Conservation (phyloP, 768 basidiomycete genomes). For the Hygrophorus russula region DNA sequence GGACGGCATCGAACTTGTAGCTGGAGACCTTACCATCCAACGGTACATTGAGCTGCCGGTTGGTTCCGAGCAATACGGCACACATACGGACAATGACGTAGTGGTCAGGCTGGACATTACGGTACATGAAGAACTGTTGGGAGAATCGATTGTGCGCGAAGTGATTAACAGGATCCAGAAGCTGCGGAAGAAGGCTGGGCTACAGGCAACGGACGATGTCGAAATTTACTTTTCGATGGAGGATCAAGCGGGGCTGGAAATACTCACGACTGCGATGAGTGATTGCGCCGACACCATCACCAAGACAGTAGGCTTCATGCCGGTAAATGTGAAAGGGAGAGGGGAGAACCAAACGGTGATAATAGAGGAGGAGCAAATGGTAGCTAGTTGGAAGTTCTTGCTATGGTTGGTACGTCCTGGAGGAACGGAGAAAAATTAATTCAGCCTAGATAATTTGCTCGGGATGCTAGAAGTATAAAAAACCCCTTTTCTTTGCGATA, state of each 20-base stretch:
- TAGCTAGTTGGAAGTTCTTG: slow-evolving; percentile 68
- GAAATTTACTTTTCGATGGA: slow-evolving; percentile 79
- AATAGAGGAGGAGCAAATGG: slow-evolving; percentile 81
- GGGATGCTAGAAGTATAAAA: too few species aligned
- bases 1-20: slow-evolving; percentile 80
- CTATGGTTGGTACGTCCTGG: slow-evolving; percentile 48
- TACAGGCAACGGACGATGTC: slow-evolving; percentile 92
- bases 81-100: slow-evolving; percentile 89
- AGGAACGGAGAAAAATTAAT: too few species aligned
- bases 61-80: slow-evolving; percentile 53
- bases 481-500: not conserved
- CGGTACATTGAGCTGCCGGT: slow-evolving; percentile 79
- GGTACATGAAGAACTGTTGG: slow-evolving; percentile 74
- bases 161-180: slow-evolving; percentile 91
- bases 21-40: slow-evolving; percentile 86
- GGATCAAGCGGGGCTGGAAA: slow-evolving; percentile 50
- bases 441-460: too few species aligned
- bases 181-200: slow-evolving; percentile 87
- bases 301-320: slow-evolving; percentile 66
- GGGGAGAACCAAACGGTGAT: slow-evolving; percentile 39
- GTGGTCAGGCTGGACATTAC: slow-evolving; percentile 88
- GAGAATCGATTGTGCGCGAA: slow-evolving; percentile 84
- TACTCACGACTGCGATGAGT: slow-evolving; percentile 45
- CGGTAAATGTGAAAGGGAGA: slow-evolving; percentile 45
- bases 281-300: slow-evolving; percentile 60